Percentiles rank a stretch among this genome's conserved stretches.
phyloP scores from a whole-genome alignment of 2,329 filamentous ascomycete species.

The Fusarium sp. region DNA sequence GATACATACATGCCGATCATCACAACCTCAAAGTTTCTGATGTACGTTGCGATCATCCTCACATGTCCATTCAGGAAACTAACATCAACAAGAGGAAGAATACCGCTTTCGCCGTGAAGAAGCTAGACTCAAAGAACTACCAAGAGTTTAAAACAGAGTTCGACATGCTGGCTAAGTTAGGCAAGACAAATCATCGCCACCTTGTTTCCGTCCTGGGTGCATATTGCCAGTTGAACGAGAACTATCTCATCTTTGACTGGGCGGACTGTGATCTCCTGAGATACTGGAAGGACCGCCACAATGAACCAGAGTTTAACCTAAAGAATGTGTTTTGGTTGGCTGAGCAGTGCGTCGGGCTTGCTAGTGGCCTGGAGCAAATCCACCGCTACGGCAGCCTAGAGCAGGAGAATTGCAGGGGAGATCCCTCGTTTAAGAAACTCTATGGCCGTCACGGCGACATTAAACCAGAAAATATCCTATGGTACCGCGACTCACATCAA shows the following conservation, averaged over 20 bases:
- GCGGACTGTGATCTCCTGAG: background rate
- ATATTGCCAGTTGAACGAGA: background rate
- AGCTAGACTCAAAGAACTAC: background rate
- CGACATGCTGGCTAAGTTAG: background rate
- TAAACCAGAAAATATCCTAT: constrained; percentile 29
- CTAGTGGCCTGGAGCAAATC: constrained; percentile 2
- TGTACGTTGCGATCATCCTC: too few relatives aligned
- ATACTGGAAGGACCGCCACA: background rate
- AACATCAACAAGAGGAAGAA: background rate
- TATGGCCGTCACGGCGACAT: constrained; percentile 29
- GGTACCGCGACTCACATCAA: background rate
- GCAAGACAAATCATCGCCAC: background rate
- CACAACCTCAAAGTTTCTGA: background rate
- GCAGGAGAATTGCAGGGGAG: background rate
- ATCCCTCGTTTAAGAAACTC: background rate
- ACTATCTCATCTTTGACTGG: constrained; percentile 19
- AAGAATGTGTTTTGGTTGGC: background rate
- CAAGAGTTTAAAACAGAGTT: constrained; percentile 10
- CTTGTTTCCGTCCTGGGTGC: background rate
- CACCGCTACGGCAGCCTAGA: constrained; percentile 5
- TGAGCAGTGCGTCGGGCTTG: constrained; percentile 1
- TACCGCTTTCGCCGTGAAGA: background rate
- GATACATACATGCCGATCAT: background rate
- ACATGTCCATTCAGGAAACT: too few relatives aligned
- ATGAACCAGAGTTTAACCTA: background rate